Evolutionary conservation across 768 basidiomycete species (phyloP), one percentile per base, ranked within the genome.

Genomic region (Kwoniella europaea): DNA sequence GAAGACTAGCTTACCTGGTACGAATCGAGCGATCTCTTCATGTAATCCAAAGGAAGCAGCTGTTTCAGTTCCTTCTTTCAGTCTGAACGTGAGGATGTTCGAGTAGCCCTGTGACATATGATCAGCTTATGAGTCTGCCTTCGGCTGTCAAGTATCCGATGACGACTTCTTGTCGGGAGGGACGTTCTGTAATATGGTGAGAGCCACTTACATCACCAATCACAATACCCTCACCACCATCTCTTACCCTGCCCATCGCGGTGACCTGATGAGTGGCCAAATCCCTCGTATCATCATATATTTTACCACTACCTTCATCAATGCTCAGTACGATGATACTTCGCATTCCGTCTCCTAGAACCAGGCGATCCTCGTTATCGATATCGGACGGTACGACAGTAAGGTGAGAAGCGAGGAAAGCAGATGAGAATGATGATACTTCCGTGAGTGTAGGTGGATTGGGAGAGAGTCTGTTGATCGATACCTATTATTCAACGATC

Each of bases 261-360:
- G 74, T 64, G 2, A 82, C 80, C 54, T 73, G 65, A 65, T 83
- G 79, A n/a, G 81, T 79, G 5, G 76, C 80, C 72, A 81, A 68
- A 72, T 83, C 81, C 60, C 79, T 73, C 20, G 75, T 73, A 65
- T 81, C 80, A 15, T 73, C 75, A 43, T 65, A 63, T 2, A 83
- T 66, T 27, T 71, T 61, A 10, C 79, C 80, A 27, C 58, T 69
- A 0, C 43, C 79, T 29, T 67, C 64, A 57, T 79, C 76, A 13
- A 78, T 63, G 18, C 76, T 74, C 3, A 83, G 73, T 2, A 74
- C 74, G 56, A 77, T 81, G 10, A 83, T 66, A 69, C 82, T 83
- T 35, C 81, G 56, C 76, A 82, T 78, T 13, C 81, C 79, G 66
- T 83, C 82, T 2, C 82, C 82, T 9, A 82, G 69, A 42, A 82